Evolutionary conservation across 108 stramenopile species (phyloP), one percentile per base, ranked within the genome.

Genomic region (Fragilaria radians): DNA sequence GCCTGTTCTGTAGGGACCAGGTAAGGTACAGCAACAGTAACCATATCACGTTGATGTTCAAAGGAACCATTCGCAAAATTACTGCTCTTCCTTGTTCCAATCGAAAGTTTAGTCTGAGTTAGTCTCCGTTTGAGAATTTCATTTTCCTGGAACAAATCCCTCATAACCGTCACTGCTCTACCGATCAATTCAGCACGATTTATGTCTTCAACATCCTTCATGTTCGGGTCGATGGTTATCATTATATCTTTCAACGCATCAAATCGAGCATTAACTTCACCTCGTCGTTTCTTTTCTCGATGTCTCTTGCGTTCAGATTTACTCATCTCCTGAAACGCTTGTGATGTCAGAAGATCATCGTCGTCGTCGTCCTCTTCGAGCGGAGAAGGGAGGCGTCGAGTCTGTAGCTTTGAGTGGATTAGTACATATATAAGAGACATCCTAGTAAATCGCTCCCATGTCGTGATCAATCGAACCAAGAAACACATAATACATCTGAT

Each of bases 261-360:
- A 59, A 88, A 88, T 57, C 82, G 78, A 14, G 69, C 62, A 59
- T 91, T 91, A 31, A 86, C 87, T 58, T 91, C 85, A 27, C 63
- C 76, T 0, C 90, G 57, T 21, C 90, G 72, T 57, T 86, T 78
- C 64, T 88, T 88, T 51, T 91, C 90, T 1, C 90, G 80, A 48
- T 71, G 62, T 23, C 86, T 77, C 33, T 91, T 91, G 24, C 86
- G 77, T 53, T 91, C 85, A n/a, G 86, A 77, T 0, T 86, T 81
- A 17, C 69, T 74, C 55, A 57, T 57, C 21, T 14, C 18, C 1
- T n/a, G 22, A 3, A 34, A 32, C 30, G 32, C 55, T 4, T 34
- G 19, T 1, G 33, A 19, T n/a, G 30, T 33, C 2, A 32, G 55
- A 33, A 27, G n/a, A 24, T 32, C 55, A 57, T 33, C 31, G 31